Percentiles rank a stretch among this genome's conserved stretches.
Conservation (phyloP, 306 rosid species). For the Phaseolus lunatus region DNA sequence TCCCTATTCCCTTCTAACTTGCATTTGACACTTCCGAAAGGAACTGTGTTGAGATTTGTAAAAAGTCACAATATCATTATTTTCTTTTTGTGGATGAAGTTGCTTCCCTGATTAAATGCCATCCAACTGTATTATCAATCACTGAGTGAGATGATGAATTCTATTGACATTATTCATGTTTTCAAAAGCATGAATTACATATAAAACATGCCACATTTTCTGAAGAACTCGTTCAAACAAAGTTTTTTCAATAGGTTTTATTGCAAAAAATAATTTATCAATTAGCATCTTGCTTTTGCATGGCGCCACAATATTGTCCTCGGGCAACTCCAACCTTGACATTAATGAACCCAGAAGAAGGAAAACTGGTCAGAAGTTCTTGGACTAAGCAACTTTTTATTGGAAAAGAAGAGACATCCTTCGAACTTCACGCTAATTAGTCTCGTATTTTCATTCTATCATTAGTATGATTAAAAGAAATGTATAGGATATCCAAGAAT, state of each 20-base stretch:
- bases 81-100: not conserved
- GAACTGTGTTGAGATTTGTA: not conserved
- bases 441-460: slow-evolving; percentile 29
- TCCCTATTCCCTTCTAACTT: not conserved
- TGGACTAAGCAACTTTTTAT: slow-evolving; percentile 37
- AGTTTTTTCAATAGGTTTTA: not conserved
- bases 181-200: not conserved
- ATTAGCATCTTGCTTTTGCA: not conserved
- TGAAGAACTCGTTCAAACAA: not conserved
- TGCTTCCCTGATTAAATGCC: not conserved
- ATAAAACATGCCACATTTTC: not conserved
- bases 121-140: not conserved
- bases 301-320: slow-evolving; percentile 9
- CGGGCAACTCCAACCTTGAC: slow-evolving; percentile 35
- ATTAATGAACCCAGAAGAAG: slow-evolving; percentile 39
- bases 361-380: slow-evolving; percentile 39
- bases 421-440: slow-evolving; percentile 28
- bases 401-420: slow-evolving; percentile 39
- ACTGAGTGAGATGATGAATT: not conserved
- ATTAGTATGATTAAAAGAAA: slow-evolving; percentile 27
- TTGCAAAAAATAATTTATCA: not conserved
- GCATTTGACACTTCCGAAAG: not conserved
- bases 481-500: not conserved
- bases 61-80: not conserved
- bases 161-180: not conserved